These are phyloP conservation scores for Ettlia oleoabundans DNA, from an alignment of 139 green algal species.

Conservation along the genomic window DNA sequence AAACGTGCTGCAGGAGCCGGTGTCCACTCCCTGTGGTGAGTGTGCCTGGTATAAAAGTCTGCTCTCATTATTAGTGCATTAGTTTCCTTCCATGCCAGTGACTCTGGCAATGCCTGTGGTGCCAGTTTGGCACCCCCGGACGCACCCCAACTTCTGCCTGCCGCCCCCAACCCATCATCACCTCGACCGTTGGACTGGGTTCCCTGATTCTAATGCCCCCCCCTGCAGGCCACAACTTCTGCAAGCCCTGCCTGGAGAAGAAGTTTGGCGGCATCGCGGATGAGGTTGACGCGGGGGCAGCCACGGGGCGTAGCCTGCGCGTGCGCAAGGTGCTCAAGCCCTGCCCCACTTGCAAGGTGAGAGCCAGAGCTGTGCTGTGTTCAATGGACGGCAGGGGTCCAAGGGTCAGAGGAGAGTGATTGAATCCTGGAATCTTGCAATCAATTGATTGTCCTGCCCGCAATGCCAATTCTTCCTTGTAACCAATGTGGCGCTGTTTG, in stretches of 20 bases:
- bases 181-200: neutral
- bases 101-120: too few species aligned
- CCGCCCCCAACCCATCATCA: neutral
- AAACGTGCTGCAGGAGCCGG: conserved; percentile 60
- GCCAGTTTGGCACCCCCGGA: too few species aligned
- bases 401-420: too few species aligned
- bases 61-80: too few species aligned
- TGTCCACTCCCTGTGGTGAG: conserved; percentile 82
- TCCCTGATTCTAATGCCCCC: too few species aligned
- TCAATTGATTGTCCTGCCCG: neutral
- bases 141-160: neutral
- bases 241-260: conserved; percentile 84
- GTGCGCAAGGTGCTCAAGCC: conserved; percentile 73
- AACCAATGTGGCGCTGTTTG: too few species aligned
- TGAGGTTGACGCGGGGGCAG: conserved; percentile 27
- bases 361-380: neutral
- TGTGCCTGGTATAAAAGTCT: too few species aligned
- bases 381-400: too few species aligned
- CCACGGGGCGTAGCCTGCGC: conserved; percentile 58
- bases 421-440: neutral
- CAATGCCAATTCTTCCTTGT: too few species aligned
- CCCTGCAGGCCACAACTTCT: conserved; percentile 84
- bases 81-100: too few species aligned
- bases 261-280: conserved; percentile 59
- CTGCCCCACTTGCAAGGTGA: conserved; percentile 61